These are phyloP conservation scores for Volvox carteri DNA, from an alignment of 163 green algal genomes.

Conservation along the genomic window DNA sequence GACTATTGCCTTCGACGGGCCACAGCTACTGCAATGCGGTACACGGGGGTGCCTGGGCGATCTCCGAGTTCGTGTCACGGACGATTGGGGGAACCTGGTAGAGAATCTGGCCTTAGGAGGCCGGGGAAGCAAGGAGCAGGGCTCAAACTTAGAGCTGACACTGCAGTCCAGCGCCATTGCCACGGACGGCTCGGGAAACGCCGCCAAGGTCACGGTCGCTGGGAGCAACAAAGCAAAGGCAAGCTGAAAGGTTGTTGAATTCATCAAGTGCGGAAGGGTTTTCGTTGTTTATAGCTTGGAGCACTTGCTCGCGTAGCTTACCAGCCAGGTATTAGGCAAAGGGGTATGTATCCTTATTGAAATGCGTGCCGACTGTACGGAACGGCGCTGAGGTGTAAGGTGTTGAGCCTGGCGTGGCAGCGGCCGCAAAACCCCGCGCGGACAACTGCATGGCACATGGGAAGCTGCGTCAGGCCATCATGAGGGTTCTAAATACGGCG, in stretches of 20 bases:
- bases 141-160: constrained; percentile 72
- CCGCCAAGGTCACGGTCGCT: constrained; percentile 63
- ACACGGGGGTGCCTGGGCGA: constrained; percentile 64
- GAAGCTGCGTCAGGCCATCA: too few relatives aligned
- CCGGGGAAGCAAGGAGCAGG: constrained; percentile 1
- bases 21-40: constrained; percentile 64
- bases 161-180: constrained; percentile 70
- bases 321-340: too few relatives aligned
- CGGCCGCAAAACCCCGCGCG: too few relatives aligned
- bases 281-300: too few relatives aligned
- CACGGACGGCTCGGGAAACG: constrained; percentile 62
- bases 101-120: neutral
- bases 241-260: neutral
- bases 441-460: too few relatives aligned
- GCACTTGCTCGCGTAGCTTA: too few relatives aligned
- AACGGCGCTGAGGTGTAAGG: too few relatives aligned
- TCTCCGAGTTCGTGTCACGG: constrained; percentile 68
- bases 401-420: too few relatives aligned
- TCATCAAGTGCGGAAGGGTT: too few relatives aligned
- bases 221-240: constrained; percentile 79
- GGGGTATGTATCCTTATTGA: too few relatives aligned
- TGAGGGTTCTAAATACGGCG: too few relatives aligned
- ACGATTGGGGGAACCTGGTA: constrained; percentile 74
- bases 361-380: too few relatives aligned
- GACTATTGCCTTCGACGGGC: constrained; percentile 67